Evolutionary conservation across 2,329 filamentous ascomycete genomes (phyloP), one percentile per base, ranked within the genome.

Genomic region (Drechslerella dactyloides): DNA sequence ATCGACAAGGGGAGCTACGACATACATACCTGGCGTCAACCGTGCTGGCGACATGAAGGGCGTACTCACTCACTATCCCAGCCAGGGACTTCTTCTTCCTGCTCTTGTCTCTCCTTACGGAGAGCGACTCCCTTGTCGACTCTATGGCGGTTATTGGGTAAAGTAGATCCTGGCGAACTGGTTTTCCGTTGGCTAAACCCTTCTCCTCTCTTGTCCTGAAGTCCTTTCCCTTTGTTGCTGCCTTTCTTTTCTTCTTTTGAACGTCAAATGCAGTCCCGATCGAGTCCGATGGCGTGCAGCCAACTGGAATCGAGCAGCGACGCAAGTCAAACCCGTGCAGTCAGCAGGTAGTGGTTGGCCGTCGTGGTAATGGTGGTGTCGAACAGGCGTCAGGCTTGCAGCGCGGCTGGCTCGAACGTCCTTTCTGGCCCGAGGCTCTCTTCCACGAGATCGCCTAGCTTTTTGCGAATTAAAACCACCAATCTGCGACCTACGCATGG

Each of bases 11-110:
- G 52, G 54, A 62, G 40, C 59, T 59, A 55, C 52, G 24, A 64
- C 66, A 70, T 70, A 64, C 66, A 70, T 70, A 70, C 66, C 66
- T 70, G 66, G 66, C 66, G 59, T 70, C 66, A 70, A 70, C 66
- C 55, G 66, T 64, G 59, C 66, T 70, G 66, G 66, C 66, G 66
- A 70, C 66, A 70, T 70, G 66, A 64, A 70, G 66, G 66, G 66
- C 66, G 60, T 70, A 70, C 51, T 70, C 66, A 54, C 66, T 70
- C 66, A 70, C 60, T 54, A 70, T 64, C 54, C 66, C 66, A 62
- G 59, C 66, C 66, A 70, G 60, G 48, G 66, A 70, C 59, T 57
- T 70, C 66, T 70, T 70, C 59, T 70, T 70, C 42, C 60, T 70
- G 59, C 66, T 70, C 66, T 70, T 70, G 59, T 70, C 66, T 70